Evolutionary conservation across 2,329 filamentous ascomycete species (phyloP).

Genomic region (Reticulascus tulasneorum): DNA sequence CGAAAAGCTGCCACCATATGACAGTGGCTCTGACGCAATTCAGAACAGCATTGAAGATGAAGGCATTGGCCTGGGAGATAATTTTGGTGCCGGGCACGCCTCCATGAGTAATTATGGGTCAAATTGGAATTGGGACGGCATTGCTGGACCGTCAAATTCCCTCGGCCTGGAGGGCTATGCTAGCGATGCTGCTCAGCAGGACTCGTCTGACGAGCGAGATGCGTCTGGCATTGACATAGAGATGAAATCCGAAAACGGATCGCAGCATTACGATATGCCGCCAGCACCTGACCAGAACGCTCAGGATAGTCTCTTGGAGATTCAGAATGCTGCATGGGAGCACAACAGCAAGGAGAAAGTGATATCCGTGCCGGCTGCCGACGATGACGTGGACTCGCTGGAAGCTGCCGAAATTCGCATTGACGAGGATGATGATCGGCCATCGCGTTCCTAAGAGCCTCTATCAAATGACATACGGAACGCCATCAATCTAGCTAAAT

Average conservation of each 20-base stretch:
- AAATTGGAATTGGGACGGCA: slow-evolving; percentile 43
- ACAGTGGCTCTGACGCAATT: slow-evolving; percentile 21
- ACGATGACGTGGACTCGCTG: slow-evolving; percentile 34
- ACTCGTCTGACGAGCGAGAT: slow-evolving; percentile 31
- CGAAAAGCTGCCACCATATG: slow-evolving; percentile 30
- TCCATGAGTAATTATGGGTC: no score
- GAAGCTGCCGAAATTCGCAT: slow-evolving; percentile 48
- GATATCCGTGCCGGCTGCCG: slow-evolving; percentile 34
- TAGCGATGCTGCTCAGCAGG: slow-evolving; percentile 40
- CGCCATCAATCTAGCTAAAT: no score
- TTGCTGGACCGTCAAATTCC: slow-evolving; percentile 27
- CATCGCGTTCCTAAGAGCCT: slow-evolving; percentile 3
- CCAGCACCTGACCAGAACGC: slow-evolving; percentile 16
- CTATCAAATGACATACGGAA: no score
- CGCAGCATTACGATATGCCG: slow-evolving; percentile 14
- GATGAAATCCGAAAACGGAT: slow-evolving; percentile 12
- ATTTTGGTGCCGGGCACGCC: no score
- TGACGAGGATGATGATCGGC: slow-evolving; percentile 27
- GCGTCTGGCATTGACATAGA: slow-evolving; percentile 20
- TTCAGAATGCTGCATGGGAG: slow-evolving; percentile 30
- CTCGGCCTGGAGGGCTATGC: slow-evolving; percentile 29
- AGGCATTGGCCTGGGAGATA: slow-evolving; percentile 35
- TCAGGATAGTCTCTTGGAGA: slow-evolving; percentile 21
- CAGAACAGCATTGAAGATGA: slow-evolving; percentile 48
- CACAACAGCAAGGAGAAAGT: slow-evolving; percentile 26